Base-by-base conservation (phyloP, 1,284 basidiomycete species). In the Rhodotorula sp. region DNA sequence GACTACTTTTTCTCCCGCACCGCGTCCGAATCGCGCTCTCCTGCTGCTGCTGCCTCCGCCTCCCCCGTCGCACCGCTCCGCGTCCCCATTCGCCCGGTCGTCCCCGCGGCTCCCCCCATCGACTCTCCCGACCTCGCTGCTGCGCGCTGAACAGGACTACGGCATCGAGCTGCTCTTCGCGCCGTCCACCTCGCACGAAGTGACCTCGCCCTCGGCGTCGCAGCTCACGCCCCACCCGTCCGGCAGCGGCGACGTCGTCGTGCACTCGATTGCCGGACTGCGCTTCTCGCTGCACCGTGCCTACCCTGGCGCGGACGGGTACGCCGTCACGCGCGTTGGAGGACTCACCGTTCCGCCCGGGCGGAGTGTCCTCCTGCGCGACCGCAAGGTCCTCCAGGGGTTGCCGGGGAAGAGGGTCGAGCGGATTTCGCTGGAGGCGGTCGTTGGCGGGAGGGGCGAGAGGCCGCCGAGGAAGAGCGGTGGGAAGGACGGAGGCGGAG, bases 101-200 rank as follows among this genome's bases (percentile, higher is more conserved):
- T 16, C 42, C 27, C 25, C 44, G 17, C 25, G 25, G 34, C 41
- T 25, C 14, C 45, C n/a, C 9, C 27, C 52, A 16, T 25, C 41
- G 10, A 23, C 17, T 44, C n/a, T 19, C 17, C 21, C n/a, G 27
- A 41, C 54, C 27, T 52, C 25, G 9, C 50, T 52, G 27, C 34
- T 23, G 34, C 34, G 34, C 59, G 8, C 7, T 23, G 1, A 4
- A 4, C 64, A 78, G 77, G 75, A 77, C 42, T 61, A 73, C 34
- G 46, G 50, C 23, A 68, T 78, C 66, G 73, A 76, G 45, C 68
- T 78, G 23, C 64, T 79, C 57, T 79, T 79, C n/a, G 73, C 77
- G 12, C 21, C 68, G 4, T 58, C 73, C 12, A 44, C 64, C 44
- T 42, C 58, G 0, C 16, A 34, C 17, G 73, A 77, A 41, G 65